phyloP scores from a whole-genome alignment of 805 yeast genomes.

The Ogataea naganishii region DNA sequence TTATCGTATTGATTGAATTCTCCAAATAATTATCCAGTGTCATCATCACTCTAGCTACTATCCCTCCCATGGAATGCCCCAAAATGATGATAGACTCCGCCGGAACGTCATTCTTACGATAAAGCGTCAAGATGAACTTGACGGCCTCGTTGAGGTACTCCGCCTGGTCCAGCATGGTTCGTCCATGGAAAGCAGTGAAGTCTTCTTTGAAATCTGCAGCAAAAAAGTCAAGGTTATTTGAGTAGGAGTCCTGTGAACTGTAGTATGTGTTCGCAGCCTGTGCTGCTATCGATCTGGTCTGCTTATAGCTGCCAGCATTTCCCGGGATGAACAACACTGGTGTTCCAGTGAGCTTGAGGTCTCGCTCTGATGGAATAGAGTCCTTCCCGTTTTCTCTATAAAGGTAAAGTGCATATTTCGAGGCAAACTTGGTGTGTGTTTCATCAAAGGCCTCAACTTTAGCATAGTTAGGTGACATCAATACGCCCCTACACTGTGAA shows the following conservation, averaged over 20 bases:
- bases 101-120: constrained; percentile 25
- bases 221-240: constrained; percentile 67
- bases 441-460: constrained; percentile 64
- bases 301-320: constrained; percentile 90
- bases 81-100: constrained; percentile 61
- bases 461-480: constrained; percentile 82
- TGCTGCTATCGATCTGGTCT: constrained; percentile 88
- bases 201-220: constrained; percentile 94
- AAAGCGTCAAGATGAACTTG: constrained; percentile 61
- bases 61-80: constrained; percentile 98
- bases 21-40: constrained; percentile 68
- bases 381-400: constrained; percentile 81
- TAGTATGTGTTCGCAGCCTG: constrained; percentile 52
- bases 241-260: constrained; percentile 27
- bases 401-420: constrained; percentile 75
- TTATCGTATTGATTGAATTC: constrained; percentile 70
- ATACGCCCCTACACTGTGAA: constrained; percentile 53
- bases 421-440: constrained; percentile 59
- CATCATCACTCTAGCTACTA: constrained; percentile 80
- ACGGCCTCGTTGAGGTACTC: constrained; percentile 88
- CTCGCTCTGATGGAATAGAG: constrained; percentile 34
- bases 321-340: constrained; percentile 96
- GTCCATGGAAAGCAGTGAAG: constrained; percentile 91
- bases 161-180: constrained; percentile 89
- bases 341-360: constrained; percentile 44